Evolutionary conservation across 108 stramenopile genomes (phyloP).

Genomic region (Cyclotella kingstonii): DNA sequence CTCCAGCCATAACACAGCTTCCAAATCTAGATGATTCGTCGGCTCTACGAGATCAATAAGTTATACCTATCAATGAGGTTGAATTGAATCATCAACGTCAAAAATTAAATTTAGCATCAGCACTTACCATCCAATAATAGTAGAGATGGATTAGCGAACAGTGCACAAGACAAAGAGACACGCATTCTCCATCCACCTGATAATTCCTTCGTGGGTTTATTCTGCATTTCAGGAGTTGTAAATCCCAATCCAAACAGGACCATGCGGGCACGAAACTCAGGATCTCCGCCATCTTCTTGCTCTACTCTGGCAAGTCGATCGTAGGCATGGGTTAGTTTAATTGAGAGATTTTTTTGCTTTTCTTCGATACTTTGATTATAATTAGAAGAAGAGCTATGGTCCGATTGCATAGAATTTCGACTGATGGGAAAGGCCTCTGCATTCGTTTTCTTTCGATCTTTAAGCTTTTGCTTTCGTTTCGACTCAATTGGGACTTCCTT

Average conservation of each 20-base stretch:
- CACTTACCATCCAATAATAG: slow-evolving; percentile 52
- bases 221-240: slow-evolving; percentile 73
- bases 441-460: slow-evolving; percentile 45
- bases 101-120: neutral
- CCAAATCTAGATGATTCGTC: slow-evolving; percentile 48
- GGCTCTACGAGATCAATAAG: slow-evolving; percentile 5
- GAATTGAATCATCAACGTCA: slow-evolving; percentile 21
- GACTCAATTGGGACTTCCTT: slow-evolving; percentile 2
- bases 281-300: slow-evolving; percentile 60
- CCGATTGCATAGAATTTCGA: slow-evolving; percentile 8
- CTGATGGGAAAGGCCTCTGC: slow-evolving; percentile 9
- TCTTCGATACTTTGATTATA: slow-evolving; percentile 39
- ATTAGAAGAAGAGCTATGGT: slow-evolving; percentile 5
- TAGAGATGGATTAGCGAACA: slow-evolving; percentile 86
- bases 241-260: slow-evolving; percentile 85
- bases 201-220: slow-evolving; percentile 71
- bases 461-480: slow-evolving; percentile 47
- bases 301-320: slow-evolving; percentile 61
- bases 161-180: slow-evolving; percentile 85
- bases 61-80: slow-evolving; percentile 9
- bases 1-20: slow-evolving; percentile 79
- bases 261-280: slow-evolving; percentile 65
- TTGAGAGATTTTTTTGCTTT: slow-evolving; percentile 34
- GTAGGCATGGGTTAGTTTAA: slow-evolving; percentile 51
- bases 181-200: slow-evolving; percentile 97